Evolutionary conservation across 805 yeast species (phyloP).

Genomic region (Candida odintsovae): DNA sequence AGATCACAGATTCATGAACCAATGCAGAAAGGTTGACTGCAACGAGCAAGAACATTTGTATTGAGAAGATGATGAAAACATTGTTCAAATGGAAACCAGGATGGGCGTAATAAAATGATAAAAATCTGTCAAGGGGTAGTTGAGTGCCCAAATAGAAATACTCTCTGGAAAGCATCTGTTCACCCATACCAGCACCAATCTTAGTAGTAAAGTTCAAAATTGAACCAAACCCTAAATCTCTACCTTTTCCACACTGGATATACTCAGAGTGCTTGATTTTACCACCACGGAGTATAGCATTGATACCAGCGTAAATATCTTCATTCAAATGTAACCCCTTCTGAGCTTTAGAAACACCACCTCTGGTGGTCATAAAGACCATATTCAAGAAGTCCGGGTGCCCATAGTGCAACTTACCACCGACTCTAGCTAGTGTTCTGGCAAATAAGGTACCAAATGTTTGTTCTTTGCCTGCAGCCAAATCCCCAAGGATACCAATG

Average conservation of each 20-base stretch:
- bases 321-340: slow-evolving; percentile 79
- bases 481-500: slow-evolving; percentile 75
- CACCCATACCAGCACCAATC: slow-evolving; percentile 90
- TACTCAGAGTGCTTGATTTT: slow-evolving; percentile 79
- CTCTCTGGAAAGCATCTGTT: slow-evolving; percentile 78
- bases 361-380: slow-evolving; percentile 76
- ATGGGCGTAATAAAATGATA: slow-evolving; percentile 79
- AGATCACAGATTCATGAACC: slow-evolving; percentile 53
- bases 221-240: slow-evolving; percentile 81
- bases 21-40: slow-evolving; percentile 58
- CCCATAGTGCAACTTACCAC: slow-evolving; percentile 81
- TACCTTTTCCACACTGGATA: slow-evolving; percentile 81
- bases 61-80: slow-evolving; percentile 64
- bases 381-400: slow-evolving; percentile 80
- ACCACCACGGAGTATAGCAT: slow-evolving; percentile 74
- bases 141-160: slow-evolving; percentile 75
- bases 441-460: slow-evolving; percentile 84
- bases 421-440: slow-evolving; percentile 73
- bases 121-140: slow-evolving; percentile 69
- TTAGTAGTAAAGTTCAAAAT: slow-evolving; percentile 77
- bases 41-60: slow-evolving; percentile 55
- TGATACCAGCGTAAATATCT: slow-evolving; percentile 85
- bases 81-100: slow-evolving; percentile 84
- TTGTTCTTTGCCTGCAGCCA: slow-evolving; percentile 86
- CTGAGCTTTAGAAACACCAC: slow-evolving; percentile 84